Percentiles rank a stretch among this genome's conserved stretches.
phyloP scores from a whole-genome alignment of 1,284 basidiomycete species.

The Moniliella sp. region DNA sequence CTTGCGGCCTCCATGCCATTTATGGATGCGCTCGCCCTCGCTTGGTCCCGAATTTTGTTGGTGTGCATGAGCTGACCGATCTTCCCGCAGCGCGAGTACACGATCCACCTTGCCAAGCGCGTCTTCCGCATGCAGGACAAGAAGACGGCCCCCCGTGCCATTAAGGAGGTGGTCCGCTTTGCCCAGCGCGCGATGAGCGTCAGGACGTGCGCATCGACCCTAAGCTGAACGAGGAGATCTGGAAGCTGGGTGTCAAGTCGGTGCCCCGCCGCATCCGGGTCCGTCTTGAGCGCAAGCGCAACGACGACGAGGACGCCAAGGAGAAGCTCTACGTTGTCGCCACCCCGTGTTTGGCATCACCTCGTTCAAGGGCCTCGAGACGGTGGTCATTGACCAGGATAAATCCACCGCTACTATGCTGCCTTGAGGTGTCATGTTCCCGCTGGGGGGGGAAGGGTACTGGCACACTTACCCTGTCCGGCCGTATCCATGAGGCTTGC shows the following conservation, averaged over 20 bases:
- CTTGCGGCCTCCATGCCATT: neutral
- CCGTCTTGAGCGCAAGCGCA: constrained; percentile 31
- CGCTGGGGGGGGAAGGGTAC: too few relatives aligned
- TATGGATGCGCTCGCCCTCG: neutral
- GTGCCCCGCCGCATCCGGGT: constrained; percentile 29
- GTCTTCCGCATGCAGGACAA: constrained; percentile 27
- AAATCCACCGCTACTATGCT: too few relatives aligned
- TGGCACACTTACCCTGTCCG: too few relatives aligned
- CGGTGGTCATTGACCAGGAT: constrained; percentile 31
- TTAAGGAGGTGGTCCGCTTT: constrained; percentile 31
- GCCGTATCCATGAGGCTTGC: too few relatives aligned
- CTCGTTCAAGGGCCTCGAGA: constrained; percentile 31
- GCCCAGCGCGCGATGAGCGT: constrained; percentile 33
- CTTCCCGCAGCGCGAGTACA: constrained; percentile 25
- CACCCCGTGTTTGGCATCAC: constrained; percentile 30
- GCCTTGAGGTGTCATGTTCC: too few relatives aligned
- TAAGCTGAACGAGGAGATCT: constrained; percentile 34
- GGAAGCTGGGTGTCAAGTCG: constrained; percentile 33
- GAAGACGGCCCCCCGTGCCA: constrained; percentile 30
- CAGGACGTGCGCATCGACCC: constrained; percentile 32
- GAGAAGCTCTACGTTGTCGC: constrained; percentile 34
- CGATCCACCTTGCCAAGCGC: constrained; percentile 33
- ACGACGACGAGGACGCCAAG: constrained; percentile 34
- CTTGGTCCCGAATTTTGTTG: neutral
- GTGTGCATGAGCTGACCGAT: neutral